Base-by-base conservation (phyloP, 2,329 filamentous ascomycete genomes). In the Rutstroemia sp. region DNA sequence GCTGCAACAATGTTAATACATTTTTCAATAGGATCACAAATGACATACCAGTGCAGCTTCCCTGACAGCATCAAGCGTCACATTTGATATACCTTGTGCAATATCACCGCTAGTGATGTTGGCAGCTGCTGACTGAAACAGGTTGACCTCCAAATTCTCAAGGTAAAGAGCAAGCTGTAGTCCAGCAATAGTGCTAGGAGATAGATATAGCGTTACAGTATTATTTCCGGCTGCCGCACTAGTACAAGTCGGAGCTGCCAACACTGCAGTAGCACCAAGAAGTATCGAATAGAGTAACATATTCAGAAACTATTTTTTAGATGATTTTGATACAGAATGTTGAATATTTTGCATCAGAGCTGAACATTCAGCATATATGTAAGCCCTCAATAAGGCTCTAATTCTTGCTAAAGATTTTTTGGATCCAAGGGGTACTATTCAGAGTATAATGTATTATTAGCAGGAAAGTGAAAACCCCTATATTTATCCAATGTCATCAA, bases 51-150 rank as follows among this genome's bases (percentile, higher is more conserved):
- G 17, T 44, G 34, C 30, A 56, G 53, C 55, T 47, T 58, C 54
- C 23, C 42, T 60, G 2, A 60, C 38, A 47, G 51, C 45, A 36
- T 60, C 34, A 27, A 50, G 52, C 58, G 27, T 56, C 46, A 19
- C 58, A 19, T 19, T 19, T 49, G 23, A 48, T 23, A 54, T 58
- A 58, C 25, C 52, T 19, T 27, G n/a, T 40, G 17, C 17, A 21
- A 44, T 56, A 54, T 38, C 30, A 21, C 17, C 51, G n/a, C 40
- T 38, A 56, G 48, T 60, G 38, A 60, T 60, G 47, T 60, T 60
- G 16, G 44, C 19, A 30, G 53, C 58, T 49, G 42, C 49, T 48
- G 14, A 45, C 39, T 25, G 48, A 40, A 58, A 60, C 27, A 46
- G 54, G 3, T 34, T 52, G n/a, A 40, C 48, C 23, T 60, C 48